Percentiles rank a stretch among this genome's conserved stretches.
Conservation (phyloP, 345 rosid genomes). For the Eucalyptus cloeziana region DNA sequence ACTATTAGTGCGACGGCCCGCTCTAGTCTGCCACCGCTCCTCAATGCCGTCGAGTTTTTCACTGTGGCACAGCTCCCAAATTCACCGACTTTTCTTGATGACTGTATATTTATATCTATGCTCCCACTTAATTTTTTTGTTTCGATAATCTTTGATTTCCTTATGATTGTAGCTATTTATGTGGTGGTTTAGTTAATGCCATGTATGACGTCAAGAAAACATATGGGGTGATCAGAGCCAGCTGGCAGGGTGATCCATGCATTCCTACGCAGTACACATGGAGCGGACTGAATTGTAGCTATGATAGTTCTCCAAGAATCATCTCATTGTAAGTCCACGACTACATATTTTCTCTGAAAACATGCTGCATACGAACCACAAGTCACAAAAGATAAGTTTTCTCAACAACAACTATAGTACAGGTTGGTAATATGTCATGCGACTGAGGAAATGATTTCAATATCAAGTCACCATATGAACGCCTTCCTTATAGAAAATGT, state of each 20-base stretch:
- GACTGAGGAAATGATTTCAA: background rate
- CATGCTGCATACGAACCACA: background rate
- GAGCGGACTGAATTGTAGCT: constrained; percentile 11
- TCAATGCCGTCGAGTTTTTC: constrained; percentile 18
- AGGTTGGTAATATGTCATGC: background rate
- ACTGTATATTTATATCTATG: background rate
- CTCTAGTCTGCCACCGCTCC: too few relatives aligned
- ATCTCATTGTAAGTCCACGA: background rate
- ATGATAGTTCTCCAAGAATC: background rate
- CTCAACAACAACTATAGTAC: background rate
- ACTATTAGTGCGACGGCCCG: too few relatives aligned
- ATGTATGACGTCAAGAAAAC: background rate
- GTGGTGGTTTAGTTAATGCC: constrained; percentile 13
- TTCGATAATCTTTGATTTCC: background rate
- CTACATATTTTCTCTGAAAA: background rate
- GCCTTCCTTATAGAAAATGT: too few relatives aligned
- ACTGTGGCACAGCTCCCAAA: constrained; percentile 2
- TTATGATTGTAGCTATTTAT: background rate
- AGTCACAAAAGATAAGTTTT: background rate
- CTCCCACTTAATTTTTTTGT: background rate
- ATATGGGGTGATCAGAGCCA: background rate
- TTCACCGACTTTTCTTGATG: background rate
- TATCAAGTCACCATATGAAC: background rate
- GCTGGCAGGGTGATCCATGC: constrained; percentile 26
- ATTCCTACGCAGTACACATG: background rate